Base-by-base conservation (phyloP, 192 early-diverging fungal species). In the Linnemannia elongata region DNA sequence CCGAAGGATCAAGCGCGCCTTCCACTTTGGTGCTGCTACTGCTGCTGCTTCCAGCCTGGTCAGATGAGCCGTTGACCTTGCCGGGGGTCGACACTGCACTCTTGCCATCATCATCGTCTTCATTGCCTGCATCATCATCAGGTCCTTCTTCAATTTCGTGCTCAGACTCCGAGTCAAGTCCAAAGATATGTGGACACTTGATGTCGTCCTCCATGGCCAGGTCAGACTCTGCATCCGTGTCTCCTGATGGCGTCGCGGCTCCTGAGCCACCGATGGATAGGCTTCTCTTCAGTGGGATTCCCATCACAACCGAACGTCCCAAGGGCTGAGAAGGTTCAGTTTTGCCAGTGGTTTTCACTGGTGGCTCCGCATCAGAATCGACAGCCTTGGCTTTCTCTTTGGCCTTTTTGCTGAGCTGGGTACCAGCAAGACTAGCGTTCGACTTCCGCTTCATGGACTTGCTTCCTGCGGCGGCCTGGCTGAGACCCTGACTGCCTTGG, bases 371-470 rank as follows among this genome's bases (percentile, higher is more conserved):
- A 71, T 38, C 69, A 3, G 69, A 35, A 71, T 38, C 39, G 22
- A 30, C 72, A 57, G 13, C 66, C 17, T 75, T 84, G 38, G 27
- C 22, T 27, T 63, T 75, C 18, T 75, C 82, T 35, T 84, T 84
- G 35, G 57, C 57, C 68, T 79, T 84, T 68, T 84, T 84, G 63
- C 20, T 68, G 72, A 60, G 54, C 30, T 52, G 60, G 5, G 24
- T 36, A 36, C 77, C 73, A 33, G 66, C 22, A 9, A 79, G 66
- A 22, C 57, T 84, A 0, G 57, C 66, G 82, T 75, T 71, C 8
- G 82, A 79, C 24, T 84, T 84, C 68, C 82, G 76, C 54, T 84
- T 84, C 77, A 79, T 70, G 63, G 30, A 41, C 36, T 84, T 84
- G 22, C 54, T 47, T 15, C 66, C 57, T 27, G 42, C 72, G 9